phyloP scores from a whole-genome alignment of 768 basidiomycete species.

The Exsudoporus frostii region DNA sequence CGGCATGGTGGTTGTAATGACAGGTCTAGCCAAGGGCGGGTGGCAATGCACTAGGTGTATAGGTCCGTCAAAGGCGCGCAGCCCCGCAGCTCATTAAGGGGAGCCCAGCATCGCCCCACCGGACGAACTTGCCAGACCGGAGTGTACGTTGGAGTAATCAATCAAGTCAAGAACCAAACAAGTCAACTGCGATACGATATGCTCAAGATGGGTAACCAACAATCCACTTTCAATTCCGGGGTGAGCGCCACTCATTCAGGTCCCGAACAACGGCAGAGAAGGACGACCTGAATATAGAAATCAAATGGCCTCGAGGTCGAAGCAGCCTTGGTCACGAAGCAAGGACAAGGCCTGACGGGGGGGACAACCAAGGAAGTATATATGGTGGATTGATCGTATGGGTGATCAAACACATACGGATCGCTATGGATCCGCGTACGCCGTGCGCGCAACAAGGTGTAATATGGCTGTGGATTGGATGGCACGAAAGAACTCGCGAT shows the following conservation, averaged over 20 bases:
- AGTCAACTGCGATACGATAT: neutral
- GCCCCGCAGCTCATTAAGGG: neutral
- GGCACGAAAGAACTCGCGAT: neutral
- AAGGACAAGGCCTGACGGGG: neutral
- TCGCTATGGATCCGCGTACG: neutral
- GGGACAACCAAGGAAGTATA: neutral
- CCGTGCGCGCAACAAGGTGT: neutral
- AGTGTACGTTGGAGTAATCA: too few relatives aligned
- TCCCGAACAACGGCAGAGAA: neutral
- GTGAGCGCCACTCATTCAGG: neutral
- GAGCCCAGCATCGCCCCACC: too few relatives aligned
- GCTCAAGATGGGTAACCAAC: neutral
- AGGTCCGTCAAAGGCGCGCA: neutral
- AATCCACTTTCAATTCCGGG: neutral
- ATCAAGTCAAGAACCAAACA: neutral
- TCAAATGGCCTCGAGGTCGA: neutral
- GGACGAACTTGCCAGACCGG: too few relatives aligned
- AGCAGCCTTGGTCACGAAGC: neutral
- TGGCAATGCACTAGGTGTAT: neutral
- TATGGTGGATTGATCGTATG: neutral
- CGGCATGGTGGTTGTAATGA: neutral
- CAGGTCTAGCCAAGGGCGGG: neutral
- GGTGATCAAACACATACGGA: neutral
- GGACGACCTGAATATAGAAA: neutral
- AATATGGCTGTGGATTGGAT: slow-evolving; percentile 7